Percentiles rank a stretch among this genome's conserved stretches.
Conservation (phyloP, 495 filamentous ascomycete genomes). For the Hypoxylon lenormandii region DNA sequence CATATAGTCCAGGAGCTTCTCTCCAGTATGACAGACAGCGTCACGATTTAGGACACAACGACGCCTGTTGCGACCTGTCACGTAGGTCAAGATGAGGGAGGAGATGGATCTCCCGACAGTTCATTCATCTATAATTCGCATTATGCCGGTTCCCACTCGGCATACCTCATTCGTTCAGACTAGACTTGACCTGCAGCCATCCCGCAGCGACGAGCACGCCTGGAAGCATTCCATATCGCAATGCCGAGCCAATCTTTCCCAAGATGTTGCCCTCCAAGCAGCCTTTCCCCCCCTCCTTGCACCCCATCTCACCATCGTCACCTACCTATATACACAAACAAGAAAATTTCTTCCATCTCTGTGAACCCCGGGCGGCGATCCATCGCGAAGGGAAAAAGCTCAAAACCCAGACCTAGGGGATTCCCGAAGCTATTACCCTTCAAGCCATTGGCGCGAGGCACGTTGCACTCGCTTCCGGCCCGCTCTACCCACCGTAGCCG, state of each 20-base stretch:
- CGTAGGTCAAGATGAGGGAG: conserved; percentile 48
- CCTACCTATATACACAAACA: conserved; percentile 8
- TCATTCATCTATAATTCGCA: conserved; percentile 42
- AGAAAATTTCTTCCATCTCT: conserved; percentile 7
- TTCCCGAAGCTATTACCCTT: conserved; percentile 30
- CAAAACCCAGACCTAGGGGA: conserved; percentile 6
- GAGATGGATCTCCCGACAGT: conserved; percentile 49
- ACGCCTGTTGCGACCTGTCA: conserved; percentile 44
- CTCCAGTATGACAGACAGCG: conserved; percentile 23
- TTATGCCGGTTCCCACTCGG: conserved; percentile 45
- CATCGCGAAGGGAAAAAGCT: background rate
- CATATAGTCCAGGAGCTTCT: conserved; percentile 19
- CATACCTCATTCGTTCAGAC: conserved; percentile 43
- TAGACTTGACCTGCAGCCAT: conserved; percentile 36
- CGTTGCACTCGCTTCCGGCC: conserved; percentile 47
- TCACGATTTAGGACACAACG: conserved; percentile 23
- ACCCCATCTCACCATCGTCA: conserved; percentile 5
- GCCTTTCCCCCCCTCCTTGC: background rate
- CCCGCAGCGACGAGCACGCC: conserved; percentile 34
- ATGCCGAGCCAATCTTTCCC: conserved; percentile 35
- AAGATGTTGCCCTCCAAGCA: conserved; percentile 15
- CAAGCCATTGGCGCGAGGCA: conserved; percentile 30
- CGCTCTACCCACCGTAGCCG: conserved; percentile 46
- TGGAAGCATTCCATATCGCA: conserved; percentile 37
- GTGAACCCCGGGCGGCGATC: conserved; percentile 11